Base-by-base conservation (phyloP, 306 rosid genomes). In the Malus fusca region DNA sequence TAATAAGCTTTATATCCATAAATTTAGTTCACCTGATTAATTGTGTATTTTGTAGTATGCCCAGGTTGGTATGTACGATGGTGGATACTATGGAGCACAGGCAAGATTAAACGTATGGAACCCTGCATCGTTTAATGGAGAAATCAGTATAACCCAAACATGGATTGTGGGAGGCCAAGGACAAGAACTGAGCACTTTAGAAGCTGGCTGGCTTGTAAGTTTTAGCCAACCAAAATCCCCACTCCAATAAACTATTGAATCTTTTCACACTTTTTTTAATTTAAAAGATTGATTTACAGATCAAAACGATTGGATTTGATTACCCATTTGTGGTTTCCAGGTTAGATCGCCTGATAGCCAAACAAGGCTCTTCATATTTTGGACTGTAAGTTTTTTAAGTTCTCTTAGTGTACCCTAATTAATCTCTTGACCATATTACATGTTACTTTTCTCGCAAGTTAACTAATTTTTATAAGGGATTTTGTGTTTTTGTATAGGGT, bases 201-300 rank as follows among this genome's bases (percentile, higher is more conserved):
- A 82, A 73, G 76, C 53, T 17, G 82, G 82, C 1, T 77, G 82
- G 85, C 68, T 25, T 22, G 82, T 73, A 77, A 23, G 67, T 25
- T 40, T 22, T 22, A 8, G 5, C 19, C 35, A 9, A 26, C 66
- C 35, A 25, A 11, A 11, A 51, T 6, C 13, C 11, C 28, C 4
- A n/a, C 13, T 56, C 26, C 61, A 55, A 55, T 4, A 55, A 55
- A 55, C 10, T 7, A 37, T 7, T 52, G 9, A 52, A 15, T 56
- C 8, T 58, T 58, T 58, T 58, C 56, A 22, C 6, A 22, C 22
- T 58, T 58, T 19, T 19, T 53, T 52, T 37, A 33, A 33, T 37
- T 37, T 37, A 37, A 37, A 37, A 37, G 42, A 37, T 37, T 37
- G 2, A 6, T 7, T 37, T 37, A 37, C 2, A 37, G 42, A 37